phyloP scores from a whole-genome alignment of 345 rosid genomes.

The Eutrema japonicum region DNA sequence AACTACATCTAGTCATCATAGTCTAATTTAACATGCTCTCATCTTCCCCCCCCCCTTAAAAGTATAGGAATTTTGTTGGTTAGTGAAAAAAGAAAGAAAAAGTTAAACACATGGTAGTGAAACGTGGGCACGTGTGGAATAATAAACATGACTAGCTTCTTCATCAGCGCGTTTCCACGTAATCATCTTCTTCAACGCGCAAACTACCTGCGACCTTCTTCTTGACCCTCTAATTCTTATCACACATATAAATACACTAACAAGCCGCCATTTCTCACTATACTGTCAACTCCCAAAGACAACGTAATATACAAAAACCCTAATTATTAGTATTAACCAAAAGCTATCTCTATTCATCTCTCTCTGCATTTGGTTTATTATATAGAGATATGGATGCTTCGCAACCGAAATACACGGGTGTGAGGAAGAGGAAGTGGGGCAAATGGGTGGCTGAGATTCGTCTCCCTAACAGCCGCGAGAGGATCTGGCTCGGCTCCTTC shows the following conservation, averaged over 20 bases:
- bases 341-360: background rate
- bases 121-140: slow-evolving; percentile 35
- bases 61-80: slow-evolving; percentile 4
- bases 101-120: background rate
- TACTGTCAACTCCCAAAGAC: slow-evolving; percentile 15
- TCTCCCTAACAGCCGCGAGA: slow-evolving; percentile 85
- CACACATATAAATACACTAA: slow-evolving; percentile 34
- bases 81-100: background rate
- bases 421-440: slow-evolving; percentile 91
- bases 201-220: slow-evolving; percentile 35
- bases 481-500: slow-evolving; percentile 90
- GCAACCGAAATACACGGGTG: slow-evolving; percentile 71
- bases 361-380: slow-evolving; percentile 8
- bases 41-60: background rate
- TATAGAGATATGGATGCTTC: slow-evolving; percentile 33
- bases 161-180: slow-evolving; percentile 40
- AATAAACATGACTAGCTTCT: slow-evolving; percentile 13
- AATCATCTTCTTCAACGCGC: slow-evolving; percentile 42
- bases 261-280: slow-evolving; percentile 41
- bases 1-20: background rate
- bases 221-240: slow-evolving; percentile 2
- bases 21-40: background rate
- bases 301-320: slow-evolving; percentile 10
- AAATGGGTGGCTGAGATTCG: slow-evolving; percentile 95
- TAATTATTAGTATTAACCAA: background rate